Percentiles rank a stretch among this genome's conserved stretches.
Conservation (phyloP, 1,284 basidiomycete genomes). For the Sporisorium exsertum region DNA sequence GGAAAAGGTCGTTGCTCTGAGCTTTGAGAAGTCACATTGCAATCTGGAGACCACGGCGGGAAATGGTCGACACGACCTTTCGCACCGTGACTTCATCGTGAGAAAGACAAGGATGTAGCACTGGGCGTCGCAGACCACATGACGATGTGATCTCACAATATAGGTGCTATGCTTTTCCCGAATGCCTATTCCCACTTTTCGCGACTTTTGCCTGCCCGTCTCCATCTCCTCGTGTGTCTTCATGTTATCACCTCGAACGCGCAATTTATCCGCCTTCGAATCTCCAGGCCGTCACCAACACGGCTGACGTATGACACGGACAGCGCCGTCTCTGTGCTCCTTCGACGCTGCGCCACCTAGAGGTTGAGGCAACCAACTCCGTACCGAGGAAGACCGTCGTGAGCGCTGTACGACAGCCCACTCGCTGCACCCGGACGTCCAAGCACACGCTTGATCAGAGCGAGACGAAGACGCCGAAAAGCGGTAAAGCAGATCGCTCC, state of each 20-base stretch:
- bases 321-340: neutral
- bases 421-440: neutral
- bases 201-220: neutral
- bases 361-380: neutral
- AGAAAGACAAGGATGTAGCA: slow-evolving; percentile 7
- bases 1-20: neutral
- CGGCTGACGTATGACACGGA: neutral
- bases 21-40: neutral
- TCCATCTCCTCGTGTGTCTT: neutral
- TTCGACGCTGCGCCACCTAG: neutral
- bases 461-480: neutral
- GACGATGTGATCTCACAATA: slow-evolving; percentile 24
- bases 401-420: neutral
- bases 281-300: neutral
- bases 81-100: neutral
- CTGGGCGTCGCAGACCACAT: slow-evolving; percentile 28
- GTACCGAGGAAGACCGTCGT: neutral
- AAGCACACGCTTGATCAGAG: neutral
- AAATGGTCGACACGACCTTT: neutral
- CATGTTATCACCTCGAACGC: slow-evolving; percentile 9
- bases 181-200: neutral
- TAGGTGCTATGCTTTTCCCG: neutral
- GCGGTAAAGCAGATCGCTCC: too few relatives aligned
- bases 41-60: neutral
- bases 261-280: neutral